Evolutionary conservation across 2,329 filamentous ascomycete species (phyloP), one percentile per base, ranked within the genome.

Genomic region (Fusarium caatingaense): DNA sequence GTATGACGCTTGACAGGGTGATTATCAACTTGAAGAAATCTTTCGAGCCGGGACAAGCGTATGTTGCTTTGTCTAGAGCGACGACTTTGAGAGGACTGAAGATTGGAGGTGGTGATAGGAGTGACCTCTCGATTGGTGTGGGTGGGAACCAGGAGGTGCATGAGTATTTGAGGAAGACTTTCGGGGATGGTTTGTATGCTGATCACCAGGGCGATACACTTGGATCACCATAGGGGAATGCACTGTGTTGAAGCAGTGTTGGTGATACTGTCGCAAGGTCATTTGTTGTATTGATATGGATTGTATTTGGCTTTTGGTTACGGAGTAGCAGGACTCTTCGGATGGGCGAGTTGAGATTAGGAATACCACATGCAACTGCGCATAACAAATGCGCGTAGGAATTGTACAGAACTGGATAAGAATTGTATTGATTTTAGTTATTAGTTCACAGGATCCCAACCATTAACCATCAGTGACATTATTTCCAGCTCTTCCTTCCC

Each of bases 1-100:
- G 88, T 5, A 86, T 90, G 81, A 90, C 88, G 3, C 78, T 92
- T 6, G 84, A 90, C 21, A 82, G 83, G 6, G 37, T 44, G 7
- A 58, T 34, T 15, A 15, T 53, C 1, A 30, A 58, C 21, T 4
- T 58, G 8, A 12, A 15, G 1, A 40, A 8, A 1, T 8, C 21
- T 2, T 58, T 58, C 11, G 37, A 42, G 6, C 4, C 21, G 2
- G 55, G 47, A 0, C 55, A 58, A 15, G 32, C 21, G 3, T 58
- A 58, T 8, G 55, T 58, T 6, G 37, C 55, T 1, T 15, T 58
- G 1, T 58, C 55, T 3, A 23, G 55, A 53, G 47, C 27, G 13
- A 58, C 21, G 8, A 44, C 2, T 9, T 8, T 58, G 13, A 16
- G 6, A 1, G 47, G 55, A 8, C 45, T 76, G 3, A 65, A 62